phyloP scores from a whole-genome alignment of 768 basidiomycete genomes.

The Podaxis sp. region DNA sequence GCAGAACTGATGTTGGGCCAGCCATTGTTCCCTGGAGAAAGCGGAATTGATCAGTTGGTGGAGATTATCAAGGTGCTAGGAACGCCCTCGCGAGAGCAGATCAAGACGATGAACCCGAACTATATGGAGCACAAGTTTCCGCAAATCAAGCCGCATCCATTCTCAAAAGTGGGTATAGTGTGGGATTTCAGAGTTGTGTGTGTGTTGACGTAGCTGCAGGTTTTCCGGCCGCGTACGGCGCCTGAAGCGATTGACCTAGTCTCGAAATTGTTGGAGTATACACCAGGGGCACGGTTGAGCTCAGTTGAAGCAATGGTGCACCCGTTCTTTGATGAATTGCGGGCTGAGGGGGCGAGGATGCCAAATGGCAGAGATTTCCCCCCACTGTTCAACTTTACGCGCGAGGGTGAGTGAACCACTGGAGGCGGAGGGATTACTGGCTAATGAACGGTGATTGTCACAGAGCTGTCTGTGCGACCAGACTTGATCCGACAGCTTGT shows the following conservation, averaged over 20 bases:
- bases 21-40: constrained; percentile 98
- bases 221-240: constrained; percentile 96
- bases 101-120: constrained; percentile 99
- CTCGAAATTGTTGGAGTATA: constrained; percentile 94
- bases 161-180: constrained; percentile 74
- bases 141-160: constrained; percentile 99
- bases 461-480: constrained; percentile 95
- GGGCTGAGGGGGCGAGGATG: constrained; percentile 88
- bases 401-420: constrained; percentile 70
- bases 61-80: constrained; percentile 99
- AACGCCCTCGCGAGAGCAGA: constrained; percentile 97
- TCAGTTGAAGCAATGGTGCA: constrained; percentile 92
- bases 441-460: no score
- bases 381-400: constrained; percentile 90
- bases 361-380: constrained; percentile 98
- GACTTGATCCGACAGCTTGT: constrained; percentile 92
- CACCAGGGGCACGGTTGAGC: constrained; percentile 89
- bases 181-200: background rate
- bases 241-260: constrained; percentile 96
- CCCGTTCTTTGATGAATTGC: constrained; percentile 96
- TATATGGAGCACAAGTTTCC: constrained; percentile 99
- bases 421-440: no score
- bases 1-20: constrained; percentile 99
- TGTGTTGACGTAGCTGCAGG: constrained; percentile 42
- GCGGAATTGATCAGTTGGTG: constrained; percentile 97